Evolutionary conservation across 192 early-diverging fungal species (phyloP).

Genomic region (Bifiguratus adelaidae): DNA sequence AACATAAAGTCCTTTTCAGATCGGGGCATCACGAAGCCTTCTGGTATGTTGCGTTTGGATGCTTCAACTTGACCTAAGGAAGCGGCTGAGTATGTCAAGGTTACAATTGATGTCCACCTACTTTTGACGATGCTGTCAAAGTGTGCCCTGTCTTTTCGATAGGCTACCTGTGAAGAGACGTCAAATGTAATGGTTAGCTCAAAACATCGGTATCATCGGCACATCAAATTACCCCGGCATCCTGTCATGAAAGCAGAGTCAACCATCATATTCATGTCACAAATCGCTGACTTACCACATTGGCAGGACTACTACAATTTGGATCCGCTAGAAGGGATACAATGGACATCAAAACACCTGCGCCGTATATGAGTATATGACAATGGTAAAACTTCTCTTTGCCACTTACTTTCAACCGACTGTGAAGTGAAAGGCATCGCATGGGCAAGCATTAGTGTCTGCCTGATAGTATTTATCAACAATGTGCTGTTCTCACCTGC

Average conservation of each 20-base stretch:
- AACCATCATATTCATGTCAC: neutral
- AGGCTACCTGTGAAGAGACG: conserved; percentile 19
- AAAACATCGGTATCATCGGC: neutral
- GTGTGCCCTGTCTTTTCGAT: conserved; percentile 20
- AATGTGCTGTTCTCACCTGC: conserved; percentile 23
- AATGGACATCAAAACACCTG: conserved; percentile 36
- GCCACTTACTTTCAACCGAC: conserved; percentile 31
- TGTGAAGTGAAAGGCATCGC: neutral
- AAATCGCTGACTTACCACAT: conserved; percentile 16
- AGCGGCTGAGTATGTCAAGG: neutral
- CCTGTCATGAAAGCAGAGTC: conserved; percentile 2
- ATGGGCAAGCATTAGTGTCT: neutral
- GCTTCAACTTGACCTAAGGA: conserved; percentile 30
- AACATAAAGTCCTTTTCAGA: conserved; percentile 24
- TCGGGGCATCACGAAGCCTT: conserved; percentile 31
- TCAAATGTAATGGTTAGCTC: neutral
- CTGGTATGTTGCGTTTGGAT: conserved; percentile 33
- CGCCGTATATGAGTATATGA: neutral
- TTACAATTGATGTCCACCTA: conserved; percentile 5
- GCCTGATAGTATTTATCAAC: neutral
- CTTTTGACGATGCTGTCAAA: conserved; percentile 25
- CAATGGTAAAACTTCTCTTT: neutral
- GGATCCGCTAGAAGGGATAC: conserved; percentile 32
- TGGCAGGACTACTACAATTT: conserved; percentile 40
- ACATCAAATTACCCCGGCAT: conserved; percentile 28